A percentile compares a stretch with the other conserved stretches of the same genome.
These are phyloP conservation scores for Mimosa bimucronata DNA, from an alignment of 306 rosid genomes.

Conservation along the genomic window DNA sequence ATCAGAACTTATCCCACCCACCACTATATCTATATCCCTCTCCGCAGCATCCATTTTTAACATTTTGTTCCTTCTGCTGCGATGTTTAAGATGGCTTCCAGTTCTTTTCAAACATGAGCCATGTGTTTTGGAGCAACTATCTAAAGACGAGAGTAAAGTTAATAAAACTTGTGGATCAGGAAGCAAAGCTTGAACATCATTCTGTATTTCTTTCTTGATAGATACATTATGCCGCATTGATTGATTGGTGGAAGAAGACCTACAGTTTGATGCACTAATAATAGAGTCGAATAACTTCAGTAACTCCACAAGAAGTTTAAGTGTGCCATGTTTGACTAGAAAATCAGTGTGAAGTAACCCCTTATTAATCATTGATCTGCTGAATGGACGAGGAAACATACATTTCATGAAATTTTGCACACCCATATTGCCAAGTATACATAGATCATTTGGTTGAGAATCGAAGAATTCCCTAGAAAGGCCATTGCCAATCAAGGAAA, in stretches of 20 bases:
- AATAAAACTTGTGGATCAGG: conserved; percentile 85
- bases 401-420: conserved; percentile 63
- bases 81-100: conserved; percentile 42
- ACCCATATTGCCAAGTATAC: conserved; percentile 44
- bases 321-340: conserved; percentile 79
- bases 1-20: conserved; percentile 65
- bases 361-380: conserved; percentile 66
- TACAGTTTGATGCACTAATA: conserved; percentile 48
- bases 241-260: conserved; percentile 37
- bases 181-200: conserved; percentile 68
- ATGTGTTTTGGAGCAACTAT: conserved; percentile 50
- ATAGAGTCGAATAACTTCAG: conserved; percentile 69
- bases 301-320: conserved; percentile 80
- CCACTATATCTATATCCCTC: conserved; percentile 65
- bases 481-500: conserved; percentile 56
- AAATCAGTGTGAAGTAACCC: conserved; percentile 77
- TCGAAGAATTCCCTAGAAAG: conserved; percentile 49
- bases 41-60: conserved; percentile 49
- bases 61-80: conserved; percentile 50
- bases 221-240: conserved; percentile 38
- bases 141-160: conserved; percentile 66
- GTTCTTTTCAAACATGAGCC: conserved; percentile 58
- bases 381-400: conserved; percentile 79
- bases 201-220: conserved; percentile 69
- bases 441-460: conserved; percentile 43